These are phyloP conservation scores for Phanerochaete sordida DNA, from an alignment of 768 basidiomycete species.

Conservation along the genomic window DNA sequence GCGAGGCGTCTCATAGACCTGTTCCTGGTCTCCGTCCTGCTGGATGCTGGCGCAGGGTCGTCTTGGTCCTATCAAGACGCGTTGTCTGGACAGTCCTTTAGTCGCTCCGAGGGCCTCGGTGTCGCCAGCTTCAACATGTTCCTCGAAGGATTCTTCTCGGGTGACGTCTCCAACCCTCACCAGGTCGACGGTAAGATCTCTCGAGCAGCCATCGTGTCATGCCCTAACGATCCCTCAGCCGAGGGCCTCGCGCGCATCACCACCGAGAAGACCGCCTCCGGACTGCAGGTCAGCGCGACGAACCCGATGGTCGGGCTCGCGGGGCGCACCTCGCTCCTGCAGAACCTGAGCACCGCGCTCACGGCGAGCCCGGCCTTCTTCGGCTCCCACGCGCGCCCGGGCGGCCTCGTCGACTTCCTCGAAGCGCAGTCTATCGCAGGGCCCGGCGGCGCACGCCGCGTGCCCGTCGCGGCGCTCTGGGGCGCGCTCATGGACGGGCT, in stretches of 20 bases:
- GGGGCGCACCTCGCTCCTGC: constrained; percentile 76
- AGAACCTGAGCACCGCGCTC: constrained; percentile 71
- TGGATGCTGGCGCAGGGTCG: constrained; percentile 92
- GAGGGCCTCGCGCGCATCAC: constrained; percentile 66
- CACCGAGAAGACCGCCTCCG: constrained; percentile 50
- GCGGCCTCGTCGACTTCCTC: constrained; percentile 79
- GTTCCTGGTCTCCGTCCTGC: constrained; percentile 85
- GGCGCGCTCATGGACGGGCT: constrained; percentile 76
- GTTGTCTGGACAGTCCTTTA: constrained; percentile 47
- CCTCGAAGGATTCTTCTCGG: constrained; percentile 74
- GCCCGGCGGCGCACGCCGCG: constrained; percentile 35
- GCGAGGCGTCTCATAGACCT: constrained; percentile 82
- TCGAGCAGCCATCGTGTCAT: background rate
- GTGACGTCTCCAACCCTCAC: constrained; percentile 53
- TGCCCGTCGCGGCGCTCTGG: constrained; percentile 82
- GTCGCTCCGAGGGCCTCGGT: constrained; percentile 78
- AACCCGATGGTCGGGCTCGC: constrained; percentile 93
- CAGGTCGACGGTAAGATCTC: constrained; percentile 79
- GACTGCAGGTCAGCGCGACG: constrained; percentile 72
- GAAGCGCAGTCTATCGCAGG: constrained; percentile 44
- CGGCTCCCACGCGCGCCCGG: constrained; percentile 70
- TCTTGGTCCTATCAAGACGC: constrained; percentile 74
- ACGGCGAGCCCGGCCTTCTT: constrained; percentile 64
- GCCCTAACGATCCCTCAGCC: constrained; percentile 47
- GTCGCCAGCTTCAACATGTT: constrained; percentile 95